Base-by-base conservation (phyloP, 768 basidiomycete species). In the Fomitopsis serialis region DNA sequence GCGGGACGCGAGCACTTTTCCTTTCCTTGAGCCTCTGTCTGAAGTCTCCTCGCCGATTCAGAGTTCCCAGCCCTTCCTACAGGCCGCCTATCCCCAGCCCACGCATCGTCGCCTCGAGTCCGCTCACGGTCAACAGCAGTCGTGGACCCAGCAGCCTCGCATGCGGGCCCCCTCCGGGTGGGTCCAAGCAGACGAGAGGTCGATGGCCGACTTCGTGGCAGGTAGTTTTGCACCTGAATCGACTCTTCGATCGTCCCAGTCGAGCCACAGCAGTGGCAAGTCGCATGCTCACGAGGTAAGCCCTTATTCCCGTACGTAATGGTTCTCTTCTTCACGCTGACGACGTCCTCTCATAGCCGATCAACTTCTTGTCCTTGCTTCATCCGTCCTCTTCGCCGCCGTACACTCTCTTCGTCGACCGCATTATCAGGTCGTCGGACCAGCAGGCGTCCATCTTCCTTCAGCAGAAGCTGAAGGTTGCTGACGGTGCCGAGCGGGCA, bases 361-460 rank as follows among this genome's bases (percentile, higher is more conserved):
- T 93, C 74, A 93, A 93, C 69, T 93, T 92, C 67, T 76, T 92
- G 50, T 88, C 88, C 13, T 74, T 92, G 48, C 77, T 93, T 47
- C 89, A 92, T 61, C 91, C 91, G 0, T 89, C 89, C 0, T 89
- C 90, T 0, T 83, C 85, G 25, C 91, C 91, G 13, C 89, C 89
- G 1, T 93, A 93, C 63, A 80, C 81, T 50, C 73, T 88, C 51
- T 91, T 93, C 60, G 89, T 92, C 12, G 74, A 82, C 17, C 85
- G 91, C 23, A 92, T 93, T 59, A 89, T 92, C 75, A 92, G 89
- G 70, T 87, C 84, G 1, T 91, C 90, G 4, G 91, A 93, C 63
- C 91, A 93, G 64, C 91, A 93, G 62, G 91, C 91, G 12, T 91
- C 89, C 13, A 92, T 92, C 50, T 93, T 93, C 63, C 74, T 93